These are phyloP conservation scores for Vigna radiata DNA, from an alignment of 306 rosid species.

Conservation along the genomic window DNA sequence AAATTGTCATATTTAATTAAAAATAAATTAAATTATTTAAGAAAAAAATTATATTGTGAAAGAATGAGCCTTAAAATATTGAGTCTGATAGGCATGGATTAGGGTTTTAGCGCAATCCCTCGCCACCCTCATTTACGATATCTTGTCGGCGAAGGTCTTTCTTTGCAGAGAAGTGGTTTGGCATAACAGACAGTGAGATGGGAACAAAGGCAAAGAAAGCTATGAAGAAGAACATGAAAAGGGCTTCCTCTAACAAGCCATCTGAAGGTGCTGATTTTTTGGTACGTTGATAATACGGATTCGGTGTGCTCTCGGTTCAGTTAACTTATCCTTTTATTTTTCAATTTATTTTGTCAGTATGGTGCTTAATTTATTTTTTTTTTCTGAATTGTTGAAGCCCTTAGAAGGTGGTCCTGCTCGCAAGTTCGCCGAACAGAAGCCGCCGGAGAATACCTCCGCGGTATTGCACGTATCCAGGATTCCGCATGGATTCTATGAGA, in stretches of 20 bases:
- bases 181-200: conserved; percentile 46
- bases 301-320: not conserved
- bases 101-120: not conserved
- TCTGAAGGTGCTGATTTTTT: conserved; percentile 64
- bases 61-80: no score
- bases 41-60: no score
- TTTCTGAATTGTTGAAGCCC: conserved; percentile 49
- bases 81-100: no score
- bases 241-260: conserved; percentile 45
- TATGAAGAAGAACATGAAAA: conserved; percentile 71
- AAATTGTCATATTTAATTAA: no score
- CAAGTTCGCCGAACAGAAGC: conserved; percentile 57
- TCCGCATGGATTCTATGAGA: conserved; percentile 84
- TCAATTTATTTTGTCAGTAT: no score
- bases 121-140: no score
- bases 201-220: conserved; percentile 82
- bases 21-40: no score
- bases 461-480: conserved; percentile 72
- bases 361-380: not conserved
- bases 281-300: conserved; percentile 50
- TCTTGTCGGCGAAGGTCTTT: not conserved
- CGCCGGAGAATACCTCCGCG: conserved; percentile 52
- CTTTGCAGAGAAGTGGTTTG: not conserved
- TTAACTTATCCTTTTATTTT: not conserved
- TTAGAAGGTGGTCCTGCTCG: conserved; percentile 78